Evolutionary conservation across 768 basidiomycete species (phyloP), one percentile per base, ranked within the genome.

Genomic region (Podaxis sp.): DNA sequence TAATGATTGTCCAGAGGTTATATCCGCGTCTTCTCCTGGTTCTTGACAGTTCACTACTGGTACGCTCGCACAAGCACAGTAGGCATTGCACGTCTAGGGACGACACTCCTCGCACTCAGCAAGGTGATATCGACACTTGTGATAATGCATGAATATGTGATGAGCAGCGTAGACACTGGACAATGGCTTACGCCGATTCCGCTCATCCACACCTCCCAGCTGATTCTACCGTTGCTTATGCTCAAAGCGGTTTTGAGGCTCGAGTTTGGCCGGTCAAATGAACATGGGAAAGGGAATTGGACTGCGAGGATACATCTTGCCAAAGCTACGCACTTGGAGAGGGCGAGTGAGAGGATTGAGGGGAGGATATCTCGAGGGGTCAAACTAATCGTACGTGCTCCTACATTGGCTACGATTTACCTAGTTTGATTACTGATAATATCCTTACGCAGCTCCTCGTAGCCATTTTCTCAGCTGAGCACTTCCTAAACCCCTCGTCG

Each of bases 31-130:
- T 4, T 67, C 22, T 47, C 51, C 4, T 49, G 49, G 7, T 2
- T 68, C 25, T 63, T 75, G 3, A 59, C 67, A 5, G 46, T 70
- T 51, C 60, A 69, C 49, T 78, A 78, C 59, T 78, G 76, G 76
- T 76, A 67, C 56, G 72, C 73, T 0, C 70, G 73, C 24, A 69
- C 65, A 29, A 73, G 75, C 1, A 77, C 73, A 0, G 70, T 70
- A 9, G 71, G 72, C 2, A 73, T 79, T 56, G 74, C 74, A 22
- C 66, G 69, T 12, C 17, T 64, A 0, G 73, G 73, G 17, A 70
- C 64, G 3, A 33, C 64, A 15, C 60, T 75, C 5, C n/a, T 70
- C 0, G 70, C 70, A 12, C 25, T 62, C 4, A 59, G 65, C 43
- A 53, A 60, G 1, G n/a, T 66, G 6, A 54, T 68, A 13, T 40